phyloP scores from a whole-genome alignment of 495 filamentous ascomycete species.

The Penicillium roqueforti region DNA sequence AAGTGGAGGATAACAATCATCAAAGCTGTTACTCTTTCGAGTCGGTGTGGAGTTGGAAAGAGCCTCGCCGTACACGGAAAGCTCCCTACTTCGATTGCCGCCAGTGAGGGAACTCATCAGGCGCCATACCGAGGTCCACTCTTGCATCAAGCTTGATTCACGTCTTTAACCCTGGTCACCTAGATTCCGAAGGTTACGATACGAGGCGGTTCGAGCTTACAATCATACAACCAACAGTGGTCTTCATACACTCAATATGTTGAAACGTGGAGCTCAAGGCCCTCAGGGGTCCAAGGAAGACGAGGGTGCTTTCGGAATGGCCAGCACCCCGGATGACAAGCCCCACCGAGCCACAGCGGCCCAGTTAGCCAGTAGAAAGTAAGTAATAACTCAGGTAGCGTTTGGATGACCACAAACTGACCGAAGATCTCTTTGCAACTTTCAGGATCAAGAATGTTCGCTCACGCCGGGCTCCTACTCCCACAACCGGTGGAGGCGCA shows the following conservation, averaged over 20 bases:
- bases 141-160: background rate
- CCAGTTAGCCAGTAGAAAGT: conserved; percentile 51
- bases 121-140: background rate
- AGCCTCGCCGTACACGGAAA: conserved; percentile 4
- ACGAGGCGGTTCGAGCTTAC: conserved; percentile 2
- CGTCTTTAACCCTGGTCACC: background rate
- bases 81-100: conserved; percentile 1
- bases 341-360: conserved; percentile 49
- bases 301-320: conserved; percentile 34
- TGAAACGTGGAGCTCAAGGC: conserved; percentile 37
- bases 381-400: conserved; percentile 26
- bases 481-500: conserved; percentile 14
- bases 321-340: conserved; percentile 44
- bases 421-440: background rate
- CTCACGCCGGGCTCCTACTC: conserved; percentile 27
- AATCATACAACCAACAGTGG: background rate
- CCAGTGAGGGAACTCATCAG: background rate
- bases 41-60: conserved; percentile 1
- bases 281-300: conserved; percentile 34
- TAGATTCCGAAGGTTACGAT: conserved; percentile 11
- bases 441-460: conserved; percentile 39
- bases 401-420: conserved; percentile 5
- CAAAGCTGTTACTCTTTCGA: background rate
- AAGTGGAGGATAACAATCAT: background rate
- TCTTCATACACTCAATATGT: conserved; percentile 27